Evolutionary conservation across 192 early-diverging fungal species (phyloP), one percentile per base, ranked within the genome.

Genomic region (Coemansia aciculifera): DNA sequence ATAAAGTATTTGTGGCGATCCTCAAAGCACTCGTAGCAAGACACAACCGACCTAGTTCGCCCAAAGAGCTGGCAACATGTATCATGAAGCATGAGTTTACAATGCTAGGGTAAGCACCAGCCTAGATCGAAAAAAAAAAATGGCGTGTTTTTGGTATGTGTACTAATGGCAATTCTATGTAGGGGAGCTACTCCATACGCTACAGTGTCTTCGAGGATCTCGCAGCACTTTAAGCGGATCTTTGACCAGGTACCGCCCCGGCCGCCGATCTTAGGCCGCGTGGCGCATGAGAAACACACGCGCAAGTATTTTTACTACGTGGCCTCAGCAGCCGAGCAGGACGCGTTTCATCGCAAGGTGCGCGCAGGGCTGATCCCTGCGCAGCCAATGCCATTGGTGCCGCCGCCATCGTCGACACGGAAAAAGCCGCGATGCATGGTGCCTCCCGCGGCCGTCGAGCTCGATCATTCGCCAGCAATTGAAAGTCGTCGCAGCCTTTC

Each of bases 1-100:
- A 93, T 75, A 93, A 93, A 69, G 92, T 93, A n/a, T 89, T 95
- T 80, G 88, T 91, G 10, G 93, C 93, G 46, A 92, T 94, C 60
- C 83, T 93, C 57, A 93, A 93, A 76, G 93, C 93, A 7, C 74
- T 95, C 38, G 76, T 92, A 48, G 85, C 86, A 37, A 81, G 87
- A 59, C 86, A 87, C 32, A 95, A 95, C 84, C 85, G 85, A 66
- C 94, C 94, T 32, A 88, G 88, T 52, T 89, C 91, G 17, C 93
- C 94, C 9, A 93, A 90, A 67, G 91, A 93, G 78, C 85, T 95
- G 40, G 86, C 89, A 42, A 88, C 85, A 54, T 86, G 86, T 27
- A 94, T 95, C 68, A 86, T 91, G 75, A 90, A 90, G 73, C 81
- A 92, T 68, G 86, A 89, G 73, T 88, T 93, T 72, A 88, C 93